Conservation (phyloP, 202 grass and related monocot species). For the Alloteropsis angusta region DNA sequence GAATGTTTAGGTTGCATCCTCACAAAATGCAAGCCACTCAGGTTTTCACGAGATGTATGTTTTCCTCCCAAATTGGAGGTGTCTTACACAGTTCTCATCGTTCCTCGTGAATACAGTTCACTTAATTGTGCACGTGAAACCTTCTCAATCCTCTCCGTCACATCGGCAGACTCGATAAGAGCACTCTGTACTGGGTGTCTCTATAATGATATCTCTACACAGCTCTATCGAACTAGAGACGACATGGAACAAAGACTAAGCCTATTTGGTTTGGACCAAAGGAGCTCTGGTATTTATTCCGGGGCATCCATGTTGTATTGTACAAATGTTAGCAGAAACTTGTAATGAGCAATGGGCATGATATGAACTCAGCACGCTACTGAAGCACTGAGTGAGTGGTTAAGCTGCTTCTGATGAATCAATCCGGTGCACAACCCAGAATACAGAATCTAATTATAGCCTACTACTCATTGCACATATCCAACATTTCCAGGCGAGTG, state of each 20-base stretch:
- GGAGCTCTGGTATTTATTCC: background rate
- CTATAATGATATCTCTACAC: background rate
- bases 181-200: background rate
- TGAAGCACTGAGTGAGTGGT: background rate
- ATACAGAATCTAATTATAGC: background rate
- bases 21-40: background rate
- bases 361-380: background rate
- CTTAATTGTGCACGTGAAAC: background rate
- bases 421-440: background rate
- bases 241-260: background rate
- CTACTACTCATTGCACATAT: background rate
- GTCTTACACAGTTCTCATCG: background rate
- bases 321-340: background rate
- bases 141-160: background rate
- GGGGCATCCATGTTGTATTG: background rate
- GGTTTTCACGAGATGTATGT: background rate
- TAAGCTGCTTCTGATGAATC: background rate
- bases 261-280: background rate
- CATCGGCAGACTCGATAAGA: background rate
- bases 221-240: background rate
- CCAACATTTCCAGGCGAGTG: background rate
- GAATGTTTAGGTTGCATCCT: background rate
- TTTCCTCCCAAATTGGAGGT: background rate
- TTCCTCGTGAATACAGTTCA: background rate
- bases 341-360: background rate